Base-by-base conservation (phyloP, 192 early-diverging fungal species). In the Lunasporangiospora selenospora region DNA sequence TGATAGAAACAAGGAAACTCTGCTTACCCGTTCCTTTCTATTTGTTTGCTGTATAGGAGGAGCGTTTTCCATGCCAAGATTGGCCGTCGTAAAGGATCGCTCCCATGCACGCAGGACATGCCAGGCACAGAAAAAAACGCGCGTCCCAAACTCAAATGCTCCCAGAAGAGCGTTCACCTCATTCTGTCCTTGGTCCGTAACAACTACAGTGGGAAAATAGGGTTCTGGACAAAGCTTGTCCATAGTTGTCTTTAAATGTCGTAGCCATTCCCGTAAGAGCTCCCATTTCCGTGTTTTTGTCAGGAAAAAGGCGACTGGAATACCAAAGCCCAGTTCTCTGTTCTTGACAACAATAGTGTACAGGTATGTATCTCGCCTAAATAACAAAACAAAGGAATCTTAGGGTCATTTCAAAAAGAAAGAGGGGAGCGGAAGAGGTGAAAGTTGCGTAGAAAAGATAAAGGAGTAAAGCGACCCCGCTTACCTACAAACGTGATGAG, bases 301-400 rank as follows among this genome's bases (percentile, higher is more conserved):
- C 47, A 60, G 42, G 26, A 50, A 30, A 38, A 60, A 60, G 27
- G 58, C 58, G 12, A 9, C n/a, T 32, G 47, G 47, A 31, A 60
- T 27, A 29, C 47, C 58, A n/a, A 31, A 40, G 37, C 58, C 58
- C 6, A 47, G 39, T 2, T 60, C 47, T 29, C 24, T 60, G 38
- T 50, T 60, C 37, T 49, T 60, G 1, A 60, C 46, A 9, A 60
- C 58, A 30, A 60, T 60, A 1, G 58, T 30, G 41, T 26, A 60
- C 18, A 60, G 27, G 36, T 30, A 49, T 6, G 58, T 50, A 31
- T 60, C 58, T 4, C 42, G 54, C 27, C 54, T 55, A 57, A 32
- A 13, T 18, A 4, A 36, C 39, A 48, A 10, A 32, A 19, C 49
- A n/a, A n/a, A n/a, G n/a, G n/a, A n/a, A n/a, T n/a, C n/a, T n/a